Percentiles rank a stretch among this genome's conserved stretches.
Evolutionary conservation across 495 filamentous ascomycete genomes (phyloP).

Genomic region (Parmelia sp.): DNA sequence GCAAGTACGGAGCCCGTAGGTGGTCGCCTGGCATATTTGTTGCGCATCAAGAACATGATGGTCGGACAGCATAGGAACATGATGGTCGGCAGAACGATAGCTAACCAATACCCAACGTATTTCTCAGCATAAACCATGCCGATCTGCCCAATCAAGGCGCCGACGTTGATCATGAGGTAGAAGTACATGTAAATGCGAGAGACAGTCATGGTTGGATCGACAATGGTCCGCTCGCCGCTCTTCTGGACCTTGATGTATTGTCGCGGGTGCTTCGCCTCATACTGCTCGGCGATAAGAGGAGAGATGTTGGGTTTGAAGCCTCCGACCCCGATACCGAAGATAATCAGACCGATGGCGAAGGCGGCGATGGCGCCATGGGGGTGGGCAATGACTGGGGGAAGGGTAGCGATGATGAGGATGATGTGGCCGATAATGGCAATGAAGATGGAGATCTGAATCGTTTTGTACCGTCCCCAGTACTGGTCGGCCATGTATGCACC

Average conservation of each 20-base stretch:
- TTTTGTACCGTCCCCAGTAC: constrained; percentile 61
- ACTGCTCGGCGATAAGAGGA: constrained; percentile 62
- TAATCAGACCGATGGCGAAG: constrained; percentile 32
- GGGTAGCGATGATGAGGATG: constrained; percentile 44
- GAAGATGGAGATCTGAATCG: constrained; percentile 51
- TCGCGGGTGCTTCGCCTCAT: constrained; percentile 49
- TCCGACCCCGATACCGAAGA: constrained; percentile 51
- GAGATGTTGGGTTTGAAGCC: constrained; percentile 66
- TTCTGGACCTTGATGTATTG: constrained; percentile 39
- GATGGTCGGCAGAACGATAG: constrained; percentile 60
- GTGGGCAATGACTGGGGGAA: constrained; percentile 41
- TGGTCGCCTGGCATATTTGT: constrained; percentile 52
- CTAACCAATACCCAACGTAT: constrained; percentile 64
- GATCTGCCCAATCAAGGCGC: constrained; percentile 51
- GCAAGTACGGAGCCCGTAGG: constrained; percentile 58
- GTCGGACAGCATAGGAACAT: constrained; percentile 51
- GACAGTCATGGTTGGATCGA: constrained; percentile 67
- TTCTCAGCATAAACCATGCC: constrained; percentile 61
- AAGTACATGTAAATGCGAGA: constrained; percentile 69
- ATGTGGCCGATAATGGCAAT: constrained; percentile 44
- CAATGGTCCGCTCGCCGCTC: constrained; percentile 65
- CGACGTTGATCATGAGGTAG: constrained; percentile 73
- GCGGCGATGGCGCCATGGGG: constrained; percentile 43
- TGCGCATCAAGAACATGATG: constrained; percentile 48
- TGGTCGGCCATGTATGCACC: constrained; percentile 68